These are phyloP conservation scores for Pseudogymnoascus sp. DNA, from an alignment of 2,329 filamentous ascomycete species.

Conservation along the genomic window DNA sequence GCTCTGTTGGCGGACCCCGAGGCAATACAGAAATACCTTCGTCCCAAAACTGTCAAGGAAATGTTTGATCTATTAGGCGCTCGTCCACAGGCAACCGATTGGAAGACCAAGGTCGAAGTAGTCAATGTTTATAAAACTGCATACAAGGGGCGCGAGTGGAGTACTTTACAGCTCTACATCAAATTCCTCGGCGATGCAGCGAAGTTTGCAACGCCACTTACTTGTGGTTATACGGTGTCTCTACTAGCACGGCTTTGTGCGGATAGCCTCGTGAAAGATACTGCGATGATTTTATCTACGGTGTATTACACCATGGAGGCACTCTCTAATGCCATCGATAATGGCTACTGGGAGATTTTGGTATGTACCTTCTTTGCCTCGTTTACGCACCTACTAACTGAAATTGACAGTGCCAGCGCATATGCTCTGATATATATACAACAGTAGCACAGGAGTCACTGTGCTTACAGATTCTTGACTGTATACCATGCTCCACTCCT, in stretches of 20 bases:
- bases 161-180: conserved; percentile 20
- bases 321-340: conserved; percentile 35
- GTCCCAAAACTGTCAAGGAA: conserved; percentile 11
- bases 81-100: conserved; percentile 4
- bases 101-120: neutral
- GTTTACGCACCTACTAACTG: conserved; percentile 11
- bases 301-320: conserved; percentile 37
- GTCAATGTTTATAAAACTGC: neutral
- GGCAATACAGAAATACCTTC: neutral
- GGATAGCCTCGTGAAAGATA: conserved; percentile 41
- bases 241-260: conserved; percentile 47
- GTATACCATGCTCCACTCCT: conserved; percentile 46
- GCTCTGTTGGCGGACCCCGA: neutral
- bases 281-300: conserved; percentile 32
- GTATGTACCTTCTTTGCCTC: neutral
- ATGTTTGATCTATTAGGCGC: conserved; percentile 13
- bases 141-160: conserved; percentile 19
- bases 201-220: conserved; percentile 21
- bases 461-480: conserved; percentile 48
- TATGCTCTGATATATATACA: conserved; percentile 39
- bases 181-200: conserved; percentile 18
- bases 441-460: conserved; percentile 42
- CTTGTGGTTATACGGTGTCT: conserved; percentile 32
- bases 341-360: conserved; percentile 29
- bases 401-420: conserved; percentile 38